Base-by-base conservation (phyloP, 805 yeast genomes). In the Candida namnaoensis region DNA sequence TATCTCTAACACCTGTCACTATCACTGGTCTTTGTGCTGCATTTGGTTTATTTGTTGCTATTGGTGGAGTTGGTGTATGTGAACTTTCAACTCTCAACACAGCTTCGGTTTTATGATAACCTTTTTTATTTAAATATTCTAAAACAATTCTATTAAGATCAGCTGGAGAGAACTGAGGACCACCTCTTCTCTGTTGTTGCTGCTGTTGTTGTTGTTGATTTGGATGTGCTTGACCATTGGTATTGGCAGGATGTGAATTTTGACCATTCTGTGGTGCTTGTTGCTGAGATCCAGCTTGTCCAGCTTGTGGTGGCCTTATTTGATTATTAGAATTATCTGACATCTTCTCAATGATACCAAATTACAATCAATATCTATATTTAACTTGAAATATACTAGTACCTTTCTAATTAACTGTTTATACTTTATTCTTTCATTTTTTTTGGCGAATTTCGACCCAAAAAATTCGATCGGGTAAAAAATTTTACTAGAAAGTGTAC, bases 21-120 rank as follows among this genome's bases (percentile, higher is more conserved):
- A 59, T 53, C 3, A 65, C 56, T 13, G 60, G 61, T 12, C 28
- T 64, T 63, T 11, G 64, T 57, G 10, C 50, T 41, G 10, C 52
- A 43, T 35, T 32, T 10, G 24, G 11, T 15, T 38, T 32, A n/a
- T 35, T 26, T 12, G 72, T 61, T 1, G 78, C 69, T 2, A 64
- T 64, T 11, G 69, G 69, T 13, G 77, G 66, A 0, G 81, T 71
- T 4, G 68, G 66, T 0, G 80, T 72, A 44, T 82, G 79, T 1
- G 87, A 72, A 48, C 82, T 76, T 59, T 93, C 99, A 46, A 88
- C 78, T 47, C 99, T 76, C 39, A 93, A 71, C 82, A 90, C 86
- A 3, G 96, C 88, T 60, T 93, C 99, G 0, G 99, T 91, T 50
- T 82, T 79, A 51, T 85, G 90, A 56, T 88, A 93, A 3, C 99